These are phyloP conservation scores for Saccharomycopsis capsularis DNA, from an alignment of 805 yeast genomes.

Conservation along the genomic window DNA sequence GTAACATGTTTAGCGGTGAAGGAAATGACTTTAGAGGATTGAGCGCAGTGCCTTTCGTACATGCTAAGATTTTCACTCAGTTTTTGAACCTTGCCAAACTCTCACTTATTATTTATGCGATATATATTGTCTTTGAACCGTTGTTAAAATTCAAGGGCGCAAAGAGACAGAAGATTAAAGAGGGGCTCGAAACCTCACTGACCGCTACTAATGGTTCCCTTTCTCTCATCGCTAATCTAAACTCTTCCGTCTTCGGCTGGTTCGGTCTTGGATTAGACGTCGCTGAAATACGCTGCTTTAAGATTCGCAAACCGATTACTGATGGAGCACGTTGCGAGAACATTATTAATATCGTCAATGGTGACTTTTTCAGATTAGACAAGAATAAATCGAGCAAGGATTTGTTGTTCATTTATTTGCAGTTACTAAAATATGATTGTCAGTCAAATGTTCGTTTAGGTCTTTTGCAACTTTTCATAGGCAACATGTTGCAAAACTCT, in stretches of 20 bases:
- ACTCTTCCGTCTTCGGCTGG: conserved; percentile 1
- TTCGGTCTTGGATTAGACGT: background rate
- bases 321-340: background rate
- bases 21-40: conserved; percentile 9
- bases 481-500: background rate
- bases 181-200: background rate
- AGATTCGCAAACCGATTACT: conserved; percentile 3
- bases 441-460: background rate
- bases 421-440: conserved; percentile 10
- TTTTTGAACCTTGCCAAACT: background rate
- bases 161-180: background rate
- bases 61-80: background rate
- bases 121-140: background rate
- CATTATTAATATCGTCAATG: background rate
- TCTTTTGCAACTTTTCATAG: conserved; percentile 1
- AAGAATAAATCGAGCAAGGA: conserved; percentile 1
- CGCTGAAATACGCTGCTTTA: background rate
- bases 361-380: conserved; percentile 1
- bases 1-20: conserved; percentile 3
- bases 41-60: conserved; percentile 7
- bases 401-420: conserved; percentile 7
- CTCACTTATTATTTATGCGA: background rate
- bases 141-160: background rate
- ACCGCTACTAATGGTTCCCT: background rate
- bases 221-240: background rate